These are phyloP conservation scores for Kalanchoe fedtschenkoi DNA, from an alignment of 164 flowering plant species.

Conservation along the genomic window DNA sequence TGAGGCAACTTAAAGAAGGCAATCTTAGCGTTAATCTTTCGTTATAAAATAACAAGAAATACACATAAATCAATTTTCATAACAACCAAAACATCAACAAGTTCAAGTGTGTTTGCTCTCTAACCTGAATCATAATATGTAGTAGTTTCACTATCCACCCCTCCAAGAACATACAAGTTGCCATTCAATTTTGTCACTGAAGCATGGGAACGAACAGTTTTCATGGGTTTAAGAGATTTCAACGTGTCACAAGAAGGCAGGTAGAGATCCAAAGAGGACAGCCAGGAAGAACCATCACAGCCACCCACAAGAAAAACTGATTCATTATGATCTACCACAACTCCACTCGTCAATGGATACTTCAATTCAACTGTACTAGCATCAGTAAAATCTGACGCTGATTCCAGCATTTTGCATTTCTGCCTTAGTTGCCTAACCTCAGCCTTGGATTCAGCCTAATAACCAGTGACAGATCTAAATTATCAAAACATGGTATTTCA, in stretches of 20 bases:
- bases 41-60: not conserved
- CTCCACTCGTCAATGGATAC: not conserved
- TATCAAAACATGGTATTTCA: not conserved
- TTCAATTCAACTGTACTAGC: not conserved
- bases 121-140: constrained; percentile 33
- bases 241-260: constrained; percentile 20
- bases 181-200: constrained; percentile 21
- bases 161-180: constrained; percentile 37
- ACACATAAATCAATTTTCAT: not conserved
- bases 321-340: constrained; percentile 3
- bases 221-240: constrained; percentile 26
- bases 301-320: constrained; percentile 36
- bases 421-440: constrained; percentile 20
- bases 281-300: constrained; percentile 36
- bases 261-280: constrained; percentile 21
- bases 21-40: constrained; percentile 1
- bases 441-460: constrained; percentile 18
- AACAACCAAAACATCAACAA: not conserved
- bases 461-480: not conserved
- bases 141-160: constrained; percentile 18
- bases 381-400: not conserved
- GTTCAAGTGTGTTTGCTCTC: not conserved
- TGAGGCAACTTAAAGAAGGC: constrained; percentile 28
- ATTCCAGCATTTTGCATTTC: constrained; percentile 7
- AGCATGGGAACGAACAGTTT: constrained; percentile 20